These are phyloP conservation scores for Wickerhamiella sergipiensis DNA, from an alignment of 805 yeast genomes.

Conservation along the genomic window DNA sequence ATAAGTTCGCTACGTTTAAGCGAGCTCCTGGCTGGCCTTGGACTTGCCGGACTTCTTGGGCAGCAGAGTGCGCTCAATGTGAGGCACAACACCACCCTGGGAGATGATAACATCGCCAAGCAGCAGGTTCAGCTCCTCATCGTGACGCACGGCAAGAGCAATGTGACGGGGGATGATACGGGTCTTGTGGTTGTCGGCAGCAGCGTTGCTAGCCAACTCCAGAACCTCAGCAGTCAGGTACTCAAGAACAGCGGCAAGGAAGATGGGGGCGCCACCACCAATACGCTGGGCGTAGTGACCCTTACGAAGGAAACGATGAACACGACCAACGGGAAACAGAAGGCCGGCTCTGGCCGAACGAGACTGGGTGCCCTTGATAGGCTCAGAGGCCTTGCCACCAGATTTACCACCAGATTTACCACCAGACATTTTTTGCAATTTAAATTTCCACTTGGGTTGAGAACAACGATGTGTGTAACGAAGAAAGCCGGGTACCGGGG, in stretches of 20 bases:
- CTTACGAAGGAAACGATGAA: constrained; percentile 86
- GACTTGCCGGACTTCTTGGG: constrained; percentile 37
- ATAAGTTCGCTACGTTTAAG: constrained; percentile 1
- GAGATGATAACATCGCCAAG: constrained; percentile 86
- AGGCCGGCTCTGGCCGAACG: constrained; percentile 70
- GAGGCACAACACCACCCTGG: constrained; percentile 96
- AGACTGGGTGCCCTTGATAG: constrained; percentile 92
- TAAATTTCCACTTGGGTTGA: constrained; percentile 7
- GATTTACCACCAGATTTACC: constrained; percentile 66
- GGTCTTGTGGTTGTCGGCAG: constrained; percentile 86
- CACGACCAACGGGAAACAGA: constrained; percentile 93
- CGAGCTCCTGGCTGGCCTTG: constrained; percentile 28
- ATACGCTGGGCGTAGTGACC: constrained; percentile 64
- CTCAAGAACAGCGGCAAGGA: constrained; percentile 89
- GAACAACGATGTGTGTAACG: constrained; percentile 7
- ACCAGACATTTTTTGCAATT: constrained; percentile 48
- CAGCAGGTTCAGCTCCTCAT: constrained; percentile 89
- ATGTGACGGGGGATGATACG: constrained; percentile 97
- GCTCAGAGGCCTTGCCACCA: constrained; percentile 80
- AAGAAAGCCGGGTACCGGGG: constrained; percentile 2
- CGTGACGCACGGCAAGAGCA: constrained; percentile 95
- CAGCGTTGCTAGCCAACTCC: constrained; percentile 97
- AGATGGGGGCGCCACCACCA: constrained; percentile 83
- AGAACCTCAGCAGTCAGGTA: constrained; percentile 93
- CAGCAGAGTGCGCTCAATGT: constrained; percentile 68